Evolutionary conservation across 257 asterid species (phyloP), one percentile per base, ranked within the genome.

Genomic region (Oldenlandia corymbosa): DNA sequence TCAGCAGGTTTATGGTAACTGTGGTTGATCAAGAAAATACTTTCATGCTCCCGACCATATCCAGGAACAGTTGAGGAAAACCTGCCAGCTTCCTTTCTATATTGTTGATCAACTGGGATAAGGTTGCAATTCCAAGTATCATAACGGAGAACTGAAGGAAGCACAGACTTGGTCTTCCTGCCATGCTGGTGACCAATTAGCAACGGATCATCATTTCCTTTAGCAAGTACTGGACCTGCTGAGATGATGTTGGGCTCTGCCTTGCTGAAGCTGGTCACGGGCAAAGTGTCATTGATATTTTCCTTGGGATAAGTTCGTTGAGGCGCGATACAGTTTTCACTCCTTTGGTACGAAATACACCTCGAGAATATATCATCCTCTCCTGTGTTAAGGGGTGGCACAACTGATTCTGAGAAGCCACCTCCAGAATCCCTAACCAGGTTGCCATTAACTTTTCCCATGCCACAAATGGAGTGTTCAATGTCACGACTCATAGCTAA

Each of bases 81-180:
- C 59, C 69, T 72, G 67, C 67, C 67, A 34, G 64, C 68, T 55
- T 73, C 81, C 69, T 68, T 77, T 60, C 69, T 80, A 64, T 43
- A 75, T 26, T 54, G 79, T 57, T 72, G 79, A 39, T 68, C 74
- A 7, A 66, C 55, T 71, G 79, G 18, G 39, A 49, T 54, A 46
- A 67, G 61, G 58, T 66, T 72, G 66, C 70, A 68, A 58, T 61
- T 73, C 60, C 73, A 78, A 54, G 76, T 69, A 67, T 70, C 69
- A 59, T 72, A 75, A 59, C 79, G 53, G 64, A 77, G 83, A 24
- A 79, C 75, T 55, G 75, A 68, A 23, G 78, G 71, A 17, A 74
- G 69, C 68, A 74, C 37, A 64, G 53, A 62, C 70, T 56, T 55
- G 55, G 77, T 75, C 21, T 66, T 71, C 57, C 73, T 72, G 21